Conservation (phyloP, 1,284 basidiomycete genomes). For the Puccinia novopanici region DNA sequence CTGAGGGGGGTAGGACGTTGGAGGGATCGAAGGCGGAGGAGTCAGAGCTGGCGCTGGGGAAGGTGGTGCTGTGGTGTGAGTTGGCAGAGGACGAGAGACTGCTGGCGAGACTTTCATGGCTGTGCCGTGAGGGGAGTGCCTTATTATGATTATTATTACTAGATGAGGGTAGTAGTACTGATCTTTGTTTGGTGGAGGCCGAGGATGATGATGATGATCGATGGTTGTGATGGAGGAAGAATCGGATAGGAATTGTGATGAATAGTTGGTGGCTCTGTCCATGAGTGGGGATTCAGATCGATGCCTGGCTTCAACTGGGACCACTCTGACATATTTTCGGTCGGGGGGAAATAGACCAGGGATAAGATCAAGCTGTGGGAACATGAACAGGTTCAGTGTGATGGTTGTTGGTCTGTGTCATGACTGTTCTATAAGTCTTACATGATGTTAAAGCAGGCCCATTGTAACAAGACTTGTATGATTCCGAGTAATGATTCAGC, state of each 20-base stretch:
- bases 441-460: constrained; percentile 83
- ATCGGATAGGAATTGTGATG: constrained; percentile 46
- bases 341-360: constrained; percentile 71
- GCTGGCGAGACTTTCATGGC: not conserved
- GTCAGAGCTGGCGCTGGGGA: constrained; percentile 21
- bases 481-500: constrained; percentile 80
- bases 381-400: constrained; percentile 31
- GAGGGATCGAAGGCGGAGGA: constrained; percentile 48
- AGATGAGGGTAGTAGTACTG: no score
- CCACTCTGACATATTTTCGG: constrained; percentile 40
- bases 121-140: constrained; percentile 1
- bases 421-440: constrained; percentile 63
- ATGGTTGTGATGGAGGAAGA: constrained; percentile 36
- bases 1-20: constrained; percentile 46
- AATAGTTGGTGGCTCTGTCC: constrained; percentile 38
- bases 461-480: constrained; percentile 79
- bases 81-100: constrained; percentile 4
- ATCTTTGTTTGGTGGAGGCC: not conserved
- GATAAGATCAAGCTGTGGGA: constrained; percentile 75
- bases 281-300: constrained; percentile 18
- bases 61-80: constrained; percentile 7
- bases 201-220: constrained; percentile 3
- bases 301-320: constrained; percentile 31
- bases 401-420: constrained; percentile 27
- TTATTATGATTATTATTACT: not conserved